Evolutionary conservation across 1,284 basidiomycete genomes (phyloP), one percentile per base, ranked within the genome.

Genomic region (Phellopilus nigrolimitatus): DNA sequence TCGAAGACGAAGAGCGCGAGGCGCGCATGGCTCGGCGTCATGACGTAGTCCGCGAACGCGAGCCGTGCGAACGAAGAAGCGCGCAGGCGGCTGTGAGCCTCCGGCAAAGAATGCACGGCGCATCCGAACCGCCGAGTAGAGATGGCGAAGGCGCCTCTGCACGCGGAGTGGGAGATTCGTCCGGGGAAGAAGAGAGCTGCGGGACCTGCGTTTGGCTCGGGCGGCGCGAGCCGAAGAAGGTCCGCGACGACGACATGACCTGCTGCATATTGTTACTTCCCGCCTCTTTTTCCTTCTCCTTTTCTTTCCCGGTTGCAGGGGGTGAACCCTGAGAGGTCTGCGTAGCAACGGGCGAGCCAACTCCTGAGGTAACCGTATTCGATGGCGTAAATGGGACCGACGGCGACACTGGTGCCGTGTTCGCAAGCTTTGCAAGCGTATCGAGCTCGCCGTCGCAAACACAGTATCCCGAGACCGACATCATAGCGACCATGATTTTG

Each of bases 61-160:
- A 90, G 71, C 61, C 86, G 80, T 56, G 75, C 73, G 64, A 91
- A 91, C 40, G 70, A 25, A 88, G 71, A 4, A 91, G 71, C 0
- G 83, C 79, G 8, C 77, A 74, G 25, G 82, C 74, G 3, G 88
- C 84, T 3, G 76, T 73, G 2, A 84, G 74, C 38, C 76, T 70
- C 38, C 28, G 15, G 30, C 15, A n/a, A 33, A 13, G 25, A 33
- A 19, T 4, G 19, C 7, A 9, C 22, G 36, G 3, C 21, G 31
- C 34, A 13, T 42, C 27, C 13, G 25, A 10, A 4, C 5, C n/a
- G 24, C 42, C 30, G 42, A 17, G 8, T 3, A 8, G 7, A 15
- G 28, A 28, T 30, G 42, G 42, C 12, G 42, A 30, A 9, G 42
- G 17, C n/a, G 24, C 41, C 10, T 31, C 42, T 19, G n/a, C 15